Evolutionary conservation across 306 rosid species (phyloP).

Genomic region (Albizia julibrissin): DNA sequence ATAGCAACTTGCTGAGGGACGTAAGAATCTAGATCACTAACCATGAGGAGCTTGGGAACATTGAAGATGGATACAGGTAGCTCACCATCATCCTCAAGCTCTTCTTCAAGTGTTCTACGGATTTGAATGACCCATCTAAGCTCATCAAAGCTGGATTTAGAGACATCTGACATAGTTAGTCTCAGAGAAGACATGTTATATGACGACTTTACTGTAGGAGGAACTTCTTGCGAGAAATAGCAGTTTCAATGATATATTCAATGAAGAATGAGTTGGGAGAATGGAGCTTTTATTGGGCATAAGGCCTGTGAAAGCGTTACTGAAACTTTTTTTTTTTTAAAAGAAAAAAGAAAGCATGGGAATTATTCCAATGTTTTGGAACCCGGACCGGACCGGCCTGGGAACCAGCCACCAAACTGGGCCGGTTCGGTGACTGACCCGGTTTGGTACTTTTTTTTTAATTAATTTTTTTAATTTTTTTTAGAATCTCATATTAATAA

Average conservation of each 20-base stretch:
- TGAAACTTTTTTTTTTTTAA: neutral
- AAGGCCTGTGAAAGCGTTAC: neutral
- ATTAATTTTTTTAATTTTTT: no score
- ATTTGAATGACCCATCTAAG: conserved; percentile 62
- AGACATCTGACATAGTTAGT: conserved; percentile 34
- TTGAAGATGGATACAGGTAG: conserved; percentile 61
- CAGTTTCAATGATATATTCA: conserved; percentile 4
- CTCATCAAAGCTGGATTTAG: conserved; percentile 57
- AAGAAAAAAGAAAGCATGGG: no score
- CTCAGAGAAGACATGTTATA: conserved; percentile 39
- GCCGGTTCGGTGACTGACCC: no score
- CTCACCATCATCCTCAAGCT: conserved; percentile 53
- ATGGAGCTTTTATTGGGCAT: neutral
- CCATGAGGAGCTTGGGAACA: conserved; percentile 55
- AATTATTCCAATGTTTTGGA: no score
- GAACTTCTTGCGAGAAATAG: neutral
- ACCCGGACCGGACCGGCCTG: no score
- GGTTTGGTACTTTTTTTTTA: no score
- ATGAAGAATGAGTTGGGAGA: neutral
- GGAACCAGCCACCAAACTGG: no score
- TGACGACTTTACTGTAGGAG: neutral
- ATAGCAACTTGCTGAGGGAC: conserved; percentile 75
- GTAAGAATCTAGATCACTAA: conserved; percentile 61
- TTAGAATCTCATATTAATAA: no score
- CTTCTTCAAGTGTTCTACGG: conserved; percentile 63